Conservation (phyloP, 2,329 filamentous ascomycete species). For the Hypoxylon sp. region DNA sequence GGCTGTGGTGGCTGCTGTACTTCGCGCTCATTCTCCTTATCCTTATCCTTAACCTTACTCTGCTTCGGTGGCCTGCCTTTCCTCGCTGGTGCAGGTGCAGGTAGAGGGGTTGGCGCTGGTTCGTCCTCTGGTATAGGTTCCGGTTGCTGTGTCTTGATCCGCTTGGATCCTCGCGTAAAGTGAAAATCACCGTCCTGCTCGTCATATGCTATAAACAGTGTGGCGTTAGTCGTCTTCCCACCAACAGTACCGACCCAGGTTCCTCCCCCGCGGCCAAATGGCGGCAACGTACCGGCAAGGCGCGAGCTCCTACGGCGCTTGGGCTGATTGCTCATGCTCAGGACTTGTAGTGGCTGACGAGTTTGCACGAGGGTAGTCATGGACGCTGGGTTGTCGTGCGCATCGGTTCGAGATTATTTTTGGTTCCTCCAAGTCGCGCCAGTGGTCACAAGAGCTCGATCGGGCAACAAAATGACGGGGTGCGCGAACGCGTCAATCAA, state of each 20-base stretch:
- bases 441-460: constrained; percentile 15
- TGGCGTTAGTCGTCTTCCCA: constrained; percentile 34
- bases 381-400: constrained; percentile 64
- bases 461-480: constrained; percentile 20
- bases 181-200: constrained; percentile 84
- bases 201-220: constrained; percentile 66
- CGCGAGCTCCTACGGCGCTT: constrained; percentile 75
- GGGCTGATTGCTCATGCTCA: constrained; percentile 77
- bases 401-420: constrained; percentile 45
- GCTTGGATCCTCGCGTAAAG: constrained; percentile 78
- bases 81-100: constrained; percentile 56
- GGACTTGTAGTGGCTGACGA: constrained; percentile 74
- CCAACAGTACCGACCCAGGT: constrained; percentile 27
- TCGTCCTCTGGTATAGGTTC: constrained; percentile 60
- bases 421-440: constrained; percentile 36
- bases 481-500: constrained; percentile 40
- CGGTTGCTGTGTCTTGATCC: constrained; percentile 70
- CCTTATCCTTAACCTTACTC: constrained; percentile 22
- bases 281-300: constrained; percentile 68
- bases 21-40: constrained; percentile 46
- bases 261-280: constrained; percentile 7
- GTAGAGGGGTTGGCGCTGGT: constrained; percentile 56
- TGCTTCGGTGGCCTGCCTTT: constrained; percentile 60
- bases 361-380: constrained; percentile 79
- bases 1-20: constrained; percentile 38